Evolutionary conservation across 495 filamentous ascomycete species (phyloP), one percentile per base, ranked within the genome.

Genomic region (Talaromyces liani): DNA sequence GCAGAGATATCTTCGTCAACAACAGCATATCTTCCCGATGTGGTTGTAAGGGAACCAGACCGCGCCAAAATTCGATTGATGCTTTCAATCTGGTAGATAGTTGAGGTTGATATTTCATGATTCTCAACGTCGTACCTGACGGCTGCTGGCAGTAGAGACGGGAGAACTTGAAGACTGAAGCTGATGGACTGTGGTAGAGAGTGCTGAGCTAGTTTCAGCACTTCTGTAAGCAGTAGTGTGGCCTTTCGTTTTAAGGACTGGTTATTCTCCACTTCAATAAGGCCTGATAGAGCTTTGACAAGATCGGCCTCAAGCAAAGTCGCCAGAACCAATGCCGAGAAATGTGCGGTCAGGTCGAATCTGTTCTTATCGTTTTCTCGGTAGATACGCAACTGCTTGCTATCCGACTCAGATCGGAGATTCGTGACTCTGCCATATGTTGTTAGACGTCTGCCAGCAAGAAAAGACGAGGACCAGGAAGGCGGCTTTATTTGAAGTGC

Each of bases 71-170:
- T 98, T 64, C 91, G 86, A 74, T 93, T 98, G 63, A 98, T 91
- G 69, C 94, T 97, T 74, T 96, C 95, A 6, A 98, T 93, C 70
- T 98, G 94, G 71, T 97, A 98, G 39, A 98, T 90, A 5, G 92
- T 92, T 2, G 89, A 87, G 1, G 90, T 91, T 18, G 92, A 90
- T 51, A 88, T 79, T 65, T 91, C 92, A 61, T 89, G 86, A n/a
- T 85, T 85, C 7, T 91, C 85, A 29, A 82, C 76, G 12, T 82
- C 79, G 63, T 91, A 91, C 61, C 84, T 81, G 5, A 91, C 81
- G 4, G 92, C 93, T 5, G 89, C 82, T 27, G 85, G 76, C 58
- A 98, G 86, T 9, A 98, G 77, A 49, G 91, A 85, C 10, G 95
- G 92, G 41, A 98, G 82, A 8, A 94, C 80, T 67, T 98, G 95